phyloP scores from a whole-genome alignment of 2,329 filamentous ascomycete species.

The Phaeosphaeria sp. region DNA sequence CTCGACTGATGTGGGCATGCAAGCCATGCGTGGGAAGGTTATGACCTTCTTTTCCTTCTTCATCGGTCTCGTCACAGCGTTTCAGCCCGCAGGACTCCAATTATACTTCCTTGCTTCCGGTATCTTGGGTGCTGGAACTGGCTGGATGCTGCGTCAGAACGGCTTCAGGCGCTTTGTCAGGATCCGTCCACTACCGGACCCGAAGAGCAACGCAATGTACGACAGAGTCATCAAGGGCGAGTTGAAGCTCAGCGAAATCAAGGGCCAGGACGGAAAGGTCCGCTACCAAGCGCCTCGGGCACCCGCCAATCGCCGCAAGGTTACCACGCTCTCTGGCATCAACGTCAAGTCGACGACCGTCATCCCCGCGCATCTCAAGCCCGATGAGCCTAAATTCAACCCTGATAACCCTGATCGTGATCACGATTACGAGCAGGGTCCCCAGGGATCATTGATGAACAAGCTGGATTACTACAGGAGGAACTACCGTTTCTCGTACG shows the following conservation, averaged over 20 bases:
- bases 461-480: slow-evolving; percentile 35
- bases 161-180: slow-evolving; percentile 47
- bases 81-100: slow-evolving; percentile 65
- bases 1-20: slow-evolving; percentile 17
- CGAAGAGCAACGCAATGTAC: slow-evolving; percentile 34
- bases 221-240: slow-evolving; percentile 35
- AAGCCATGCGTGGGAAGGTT: slow-evolving; percentile 48
- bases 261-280: slow-evolving; percentile 31
- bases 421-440: slow-evolving; percentile 27
- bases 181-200: slow-evolving; percentile 38
- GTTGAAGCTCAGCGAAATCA: slow-evolving; percentile 30
- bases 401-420: slow-evolving; percentile 26
- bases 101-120: slow-evolving; percentile 65
- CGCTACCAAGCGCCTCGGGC: slow-evolving; percentile 36
- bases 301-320: slow-evolving; percentile 16
- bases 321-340: slow-evolving; percentile 21
- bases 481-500: slow-evolving; percentile 30
- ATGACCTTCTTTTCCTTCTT: slow-evolving; percentile 60
- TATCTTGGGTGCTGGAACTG: slow-evolving; percentile 49
- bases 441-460: slow-evolving; percentile 23
- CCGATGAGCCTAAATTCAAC: slow-evolving; percentile 15
- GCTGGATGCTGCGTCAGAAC: slow-evolving; percentile 45
- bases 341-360: slow-evolving; percentile 32
- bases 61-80: slow-evolving; percentile 61
- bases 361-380: slow-evolving; percentile 34